Evolutionary conservation across 768 basidiomycete species (phyloP).

Genomic region (Mycena alexandri): DNA sequence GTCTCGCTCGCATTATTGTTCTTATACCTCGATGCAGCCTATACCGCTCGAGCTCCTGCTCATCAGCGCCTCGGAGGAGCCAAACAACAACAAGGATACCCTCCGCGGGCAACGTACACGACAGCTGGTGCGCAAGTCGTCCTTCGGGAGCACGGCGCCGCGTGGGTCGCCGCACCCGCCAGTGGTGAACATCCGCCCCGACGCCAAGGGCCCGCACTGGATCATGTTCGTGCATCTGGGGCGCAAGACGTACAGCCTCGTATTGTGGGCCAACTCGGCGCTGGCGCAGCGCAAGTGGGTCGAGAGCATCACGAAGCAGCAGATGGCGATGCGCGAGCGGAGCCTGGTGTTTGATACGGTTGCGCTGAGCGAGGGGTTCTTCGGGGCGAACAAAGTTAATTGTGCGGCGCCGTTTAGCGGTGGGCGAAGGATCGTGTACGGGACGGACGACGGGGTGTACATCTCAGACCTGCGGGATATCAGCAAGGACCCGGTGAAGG

Average conservation of each 20-base stretch:
- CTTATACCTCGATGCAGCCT: constrained; percentile 64
- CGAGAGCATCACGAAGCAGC: constrained; percentile 91
- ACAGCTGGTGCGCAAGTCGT: constrained; percentile 47
- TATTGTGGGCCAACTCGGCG: constrained; percentile 90
- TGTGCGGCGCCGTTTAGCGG: constrained; percentile 89
- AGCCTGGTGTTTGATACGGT: constrained; percentile 90
- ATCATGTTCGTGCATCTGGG: constrained; percentile 96
- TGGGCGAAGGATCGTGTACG: constrained; percentile 91
- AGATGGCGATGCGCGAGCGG: constrained; percentile 84
- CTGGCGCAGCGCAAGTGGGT: constrained; percentile 94
- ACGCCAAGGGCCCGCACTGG: constrained; percentile 87
- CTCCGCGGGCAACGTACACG: constrained; percentile 51
- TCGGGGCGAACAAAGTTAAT: constrained; percentile 89
- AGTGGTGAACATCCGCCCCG: constrained; percentile 65
- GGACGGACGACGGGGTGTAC: constrained; percentile 98
- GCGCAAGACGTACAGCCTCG: constrained; percentile 90
- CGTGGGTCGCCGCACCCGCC: constrained; percentile 45
- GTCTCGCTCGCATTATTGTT: constrained; percentile 21
- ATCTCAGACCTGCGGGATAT: constrained; percentile 87
- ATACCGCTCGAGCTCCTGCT: constrained; percentile 95
- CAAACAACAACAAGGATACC: constrained; percentile 47
- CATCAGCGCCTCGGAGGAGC: constrained; percentile 83
- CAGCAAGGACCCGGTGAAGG: constrained; percentile 88
- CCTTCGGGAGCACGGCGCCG: constrained; percentile 34
- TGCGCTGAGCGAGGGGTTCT: constrained; percentile 89